Conservation (phyloP, 306 rosid species). For the Acmispon strigosus region DNA sequence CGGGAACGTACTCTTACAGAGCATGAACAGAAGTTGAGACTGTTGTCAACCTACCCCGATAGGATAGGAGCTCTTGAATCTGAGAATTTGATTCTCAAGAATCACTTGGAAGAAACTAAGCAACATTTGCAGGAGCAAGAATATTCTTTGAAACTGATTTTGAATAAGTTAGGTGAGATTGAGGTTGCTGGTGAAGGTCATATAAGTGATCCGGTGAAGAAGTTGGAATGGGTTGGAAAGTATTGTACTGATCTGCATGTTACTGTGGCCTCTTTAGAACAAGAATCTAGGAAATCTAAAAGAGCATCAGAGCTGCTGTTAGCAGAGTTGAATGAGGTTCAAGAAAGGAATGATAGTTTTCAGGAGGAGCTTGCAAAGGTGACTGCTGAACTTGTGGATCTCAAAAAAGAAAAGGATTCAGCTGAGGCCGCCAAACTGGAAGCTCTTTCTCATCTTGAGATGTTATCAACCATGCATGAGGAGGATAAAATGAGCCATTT, state of each 20-base stretch:
- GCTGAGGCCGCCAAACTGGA: conserved; percentile 65
- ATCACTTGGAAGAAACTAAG: conserved; percentile 55
- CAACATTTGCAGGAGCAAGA: conserved; percentile 60
- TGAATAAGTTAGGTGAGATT: conserved; percentile 48
- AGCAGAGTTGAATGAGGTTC: conserved; percentile 93
- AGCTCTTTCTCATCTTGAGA: conserved; percentile 61
- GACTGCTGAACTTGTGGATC: conserved; percentile 50
- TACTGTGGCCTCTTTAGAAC: conserved; percentile 54
- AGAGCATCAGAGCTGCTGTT: conserved; percentile 89
- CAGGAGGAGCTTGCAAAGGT: conserved; percentile 78
- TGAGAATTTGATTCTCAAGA: conserved; percentile 53
- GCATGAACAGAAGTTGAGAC: conserved; percentile 51
- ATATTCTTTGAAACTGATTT: conserved; percentile 39
- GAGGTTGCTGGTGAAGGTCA: conserved; percentile 47
- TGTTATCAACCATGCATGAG: conserved; percentile 42
- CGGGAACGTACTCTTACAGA: conserved; percentile 46
- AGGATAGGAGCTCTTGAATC: conserved; percentile 63
- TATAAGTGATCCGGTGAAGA: conserved; percentile 55
- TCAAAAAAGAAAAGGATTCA: conserved; percentile 58
- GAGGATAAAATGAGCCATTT: conserved; percentile 49
- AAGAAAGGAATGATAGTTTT: conserved; percentile 90
- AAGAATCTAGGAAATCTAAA: conserved; percentile 71
- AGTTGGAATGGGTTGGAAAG: conserved; percentile 56
- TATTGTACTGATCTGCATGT: conserved; percentile 44
- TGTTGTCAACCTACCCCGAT: conserved; percentile 51